phyloP scores from a whole-genome alignment of 2,329 filamentous ascomycete genomes.

The Achaetomium macrosporum region DNA sequence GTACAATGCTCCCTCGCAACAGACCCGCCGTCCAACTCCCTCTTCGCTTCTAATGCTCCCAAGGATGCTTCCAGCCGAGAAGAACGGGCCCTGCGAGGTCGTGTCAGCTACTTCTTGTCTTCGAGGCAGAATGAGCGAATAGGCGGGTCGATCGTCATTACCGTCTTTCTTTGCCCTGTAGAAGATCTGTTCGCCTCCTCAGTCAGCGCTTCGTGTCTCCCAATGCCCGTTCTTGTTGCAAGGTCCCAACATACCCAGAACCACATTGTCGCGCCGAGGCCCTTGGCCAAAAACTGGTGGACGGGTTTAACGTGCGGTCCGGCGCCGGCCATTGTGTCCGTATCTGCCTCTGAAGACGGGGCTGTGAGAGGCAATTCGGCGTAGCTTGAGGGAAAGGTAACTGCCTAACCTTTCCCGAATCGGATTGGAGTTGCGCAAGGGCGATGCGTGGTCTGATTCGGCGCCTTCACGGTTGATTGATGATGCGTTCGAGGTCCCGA shows the following conservation, averaged over 20 bases:
- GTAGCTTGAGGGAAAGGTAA: neutral
- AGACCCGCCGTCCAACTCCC: neutral
- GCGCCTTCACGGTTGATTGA: neutral
- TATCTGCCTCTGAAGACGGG: conserved; percentile 12
- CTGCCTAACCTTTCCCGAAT: conserved; percentile 2
- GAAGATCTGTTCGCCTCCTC: conserved; percentile 55
- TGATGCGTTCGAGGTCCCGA: neutral
- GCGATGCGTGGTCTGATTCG: conserved; percentile 4
- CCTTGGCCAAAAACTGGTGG: conserved; percentile 82
- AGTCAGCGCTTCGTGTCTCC: conserved; percentile 1
- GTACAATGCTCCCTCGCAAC: conserved; percentile 7
- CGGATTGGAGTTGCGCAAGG: conserved; percentile 9
- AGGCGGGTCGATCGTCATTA: conserved; percentile 31
- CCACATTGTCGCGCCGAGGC: conserved; percentile 95
- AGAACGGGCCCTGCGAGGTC: conserved; percentile 58
- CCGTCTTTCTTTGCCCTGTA: conserved; percentile 96
- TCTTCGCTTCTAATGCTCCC: conserved; percentile 67
- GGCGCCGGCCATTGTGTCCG: conserved; percentile 31
- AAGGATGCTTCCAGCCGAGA: conserved; percentile 91
- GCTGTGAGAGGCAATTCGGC: conserved; percentile 5
- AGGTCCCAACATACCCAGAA: conserved; percentile 69
- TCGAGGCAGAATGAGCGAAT: neutral
- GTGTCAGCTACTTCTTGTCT: neutral
- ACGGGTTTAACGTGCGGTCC: conserved; percentile 49
- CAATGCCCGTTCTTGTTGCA: neutral